Base-by-base conservation (phyloP, 2,329 filamentous ascomycete species). In the Tolypocladium ophioglossoides region DNA sequence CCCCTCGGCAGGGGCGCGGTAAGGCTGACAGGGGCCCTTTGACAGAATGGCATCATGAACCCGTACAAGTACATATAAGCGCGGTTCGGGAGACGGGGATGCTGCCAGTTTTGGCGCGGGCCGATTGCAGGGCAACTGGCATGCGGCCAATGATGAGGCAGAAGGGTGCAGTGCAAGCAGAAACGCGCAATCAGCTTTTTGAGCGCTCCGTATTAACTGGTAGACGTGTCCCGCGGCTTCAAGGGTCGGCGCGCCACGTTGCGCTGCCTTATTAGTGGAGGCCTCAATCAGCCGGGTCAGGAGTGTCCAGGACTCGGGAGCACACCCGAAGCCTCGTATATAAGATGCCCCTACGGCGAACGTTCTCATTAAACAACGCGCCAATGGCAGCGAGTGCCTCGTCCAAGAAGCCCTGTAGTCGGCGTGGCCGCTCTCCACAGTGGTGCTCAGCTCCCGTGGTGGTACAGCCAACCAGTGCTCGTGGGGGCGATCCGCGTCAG, bases 1-100 rank as follows among this genome's bases (percentile, higher is more conserved):
- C 10, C 18, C 41, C 32, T 32, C 4, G 53, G 55, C 51, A 41
- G 22, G 52, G 39, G 30, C 24, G 30, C 30, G 44, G 54, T 58
- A 60, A 54, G 58, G 59, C 64, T 68, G 61, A 67, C 63, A 59
- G 51, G 54, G 52, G 52, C 50, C 39, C 39, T 55, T 50, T 49
- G 52, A 24, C 64, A 95, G 90, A 96, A 96, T 62, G 91, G 91
- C 50, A 97, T 97, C 72, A 95, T 97, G 90, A 97, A 96, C 73
- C 92, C 92, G 0, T 97, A 97, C 78, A 97, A 97, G 74, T 97
- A 96, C 70, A 87, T 97, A 61, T 86, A 24, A 54, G 48, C 22
- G n/a, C 20, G 37, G 16, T 5, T 16, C 44, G 16, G 5, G 18
- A 20, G 18, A 20, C 44, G 27, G 44, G 24, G 18, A 20, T 32